A percentile compares a stretch with the other conserved stretches of the same genome.
Evolutionary conservation across 2,329 filamentous ascomycete species (phyloP).

Genomic region (Fusarium sambucinum): DNA sequence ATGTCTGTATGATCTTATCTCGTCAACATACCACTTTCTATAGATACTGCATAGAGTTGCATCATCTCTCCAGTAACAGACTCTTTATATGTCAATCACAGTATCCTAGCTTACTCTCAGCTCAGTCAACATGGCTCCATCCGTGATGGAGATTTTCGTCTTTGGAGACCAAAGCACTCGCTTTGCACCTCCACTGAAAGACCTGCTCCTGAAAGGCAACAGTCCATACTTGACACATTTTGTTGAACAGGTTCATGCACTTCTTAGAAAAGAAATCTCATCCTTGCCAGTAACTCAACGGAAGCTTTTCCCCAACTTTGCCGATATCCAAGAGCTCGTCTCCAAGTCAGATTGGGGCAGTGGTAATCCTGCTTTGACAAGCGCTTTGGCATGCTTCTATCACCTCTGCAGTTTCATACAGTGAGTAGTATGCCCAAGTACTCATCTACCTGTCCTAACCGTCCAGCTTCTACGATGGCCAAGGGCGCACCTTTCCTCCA

Average conservation of each 20-base stretch:
- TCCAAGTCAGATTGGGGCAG: slow-evolving; percentile 40
- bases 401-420: slow-evolving; percentile 46
- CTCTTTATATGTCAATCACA: neutral
- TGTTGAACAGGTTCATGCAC: slow-evolving; percentile 41
- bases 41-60: neutral
- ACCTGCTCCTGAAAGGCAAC: slow-evolving; percentile 40
- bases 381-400: slow-evolving; percentile 43
- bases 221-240: slow-evolving; percentile 43
- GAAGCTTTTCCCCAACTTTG: slow-evolving; percentile 46
- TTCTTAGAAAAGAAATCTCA: slow-evolving; percentile 42
- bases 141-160: slow-evolving; percentile 28
- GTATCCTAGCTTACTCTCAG: slow-evolving; percentile 9
- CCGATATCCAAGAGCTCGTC: slow-evolving; percentile 46
- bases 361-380: slow-evolving; percentile 23
- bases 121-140: slow-evolving; percentile 10
- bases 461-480: slow-evolving; percentile 31
- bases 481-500: slow-evolving; percentile 35
- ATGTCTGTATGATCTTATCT: neutral
- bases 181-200: slow-evolving; percentile 40
- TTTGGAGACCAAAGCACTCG: slow-evolving; percentile 45
- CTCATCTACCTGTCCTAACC: neutral
- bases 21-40: neutral
- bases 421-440: slow-evolving; percentile 14
- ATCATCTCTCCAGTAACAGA: neutral
- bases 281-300: slow-evolving; percentile 28